Evolutionary conservation across 225 moss, liverwort and hornwort genomes (phyloP).

Genomic region (Physcomitrium patens): DNA sequence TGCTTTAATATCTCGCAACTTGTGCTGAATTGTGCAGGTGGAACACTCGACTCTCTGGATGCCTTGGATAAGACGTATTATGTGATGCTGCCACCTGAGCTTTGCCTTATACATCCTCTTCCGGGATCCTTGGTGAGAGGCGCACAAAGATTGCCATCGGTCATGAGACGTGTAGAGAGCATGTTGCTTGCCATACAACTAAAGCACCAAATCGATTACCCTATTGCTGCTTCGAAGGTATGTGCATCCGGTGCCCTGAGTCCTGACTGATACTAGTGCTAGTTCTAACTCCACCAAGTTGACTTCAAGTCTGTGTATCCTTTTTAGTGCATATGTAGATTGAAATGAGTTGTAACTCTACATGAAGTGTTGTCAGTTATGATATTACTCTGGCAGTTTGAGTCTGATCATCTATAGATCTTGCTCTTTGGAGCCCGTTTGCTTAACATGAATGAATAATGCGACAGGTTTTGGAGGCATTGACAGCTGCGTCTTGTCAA

Average conservation of each 20-base stretch:
- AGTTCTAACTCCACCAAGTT: conserved; percentile 19
- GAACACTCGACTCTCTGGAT: conserved; percentile 65
- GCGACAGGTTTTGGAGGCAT: conserved; percentile 86
- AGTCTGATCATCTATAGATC: neutral
- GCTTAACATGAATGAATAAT: conserved; percentile 28
- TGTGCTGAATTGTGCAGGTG: conserved; percentile 57
- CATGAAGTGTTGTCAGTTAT: conserved; percentile 5
- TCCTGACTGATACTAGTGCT: conserved; percentile 13
- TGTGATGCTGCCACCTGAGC: conserved; percentile 97
- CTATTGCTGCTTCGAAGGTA: conserved; percentile 91
- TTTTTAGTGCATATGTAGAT: conserved; percentile 9
- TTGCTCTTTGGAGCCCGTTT: conserved; percentile 8
- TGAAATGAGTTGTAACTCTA: neutral
- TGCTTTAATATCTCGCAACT: conserved; percentile 11
- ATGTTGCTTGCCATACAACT: conserved; percentile 97
- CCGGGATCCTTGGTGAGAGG: conserved; percentile 94
- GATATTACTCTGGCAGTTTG: neutral
- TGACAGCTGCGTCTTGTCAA: conserved; percentile 98
- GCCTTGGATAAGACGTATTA: conserved; percentile 95
- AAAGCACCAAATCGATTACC: conserved; percentile 80
- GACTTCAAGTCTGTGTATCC: neutral
- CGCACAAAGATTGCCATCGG: conserved; percentile 95
- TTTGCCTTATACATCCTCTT: conserved; percentile 97
- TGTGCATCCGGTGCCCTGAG: neutral
- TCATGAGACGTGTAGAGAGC: conserved; percentile 99